A percentile compares a stretch with the other conserved stretches of the same genome.
Conservation (phyloP, 805 yeast genomes). For the Wickerhamomyces subpelliculosus region DNA sequence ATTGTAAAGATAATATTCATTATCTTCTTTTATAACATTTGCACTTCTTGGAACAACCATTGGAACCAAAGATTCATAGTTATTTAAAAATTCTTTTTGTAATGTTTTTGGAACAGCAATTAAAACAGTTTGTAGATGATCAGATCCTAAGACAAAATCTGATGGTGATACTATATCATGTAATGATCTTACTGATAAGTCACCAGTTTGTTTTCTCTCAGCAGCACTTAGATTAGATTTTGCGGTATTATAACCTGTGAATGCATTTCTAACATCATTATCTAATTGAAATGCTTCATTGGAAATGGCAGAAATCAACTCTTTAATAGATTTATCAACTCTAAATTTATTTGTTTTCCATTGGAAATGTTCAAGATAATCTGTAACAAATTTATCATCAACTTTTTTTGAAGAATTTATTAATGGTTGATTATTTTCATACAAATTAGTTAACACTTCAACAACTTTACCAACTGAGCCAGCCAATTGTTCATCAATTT, state of each 20-base stretch:
- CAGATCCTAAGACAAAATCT: constrained; percentile 81
- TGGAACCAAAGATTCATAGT: constrained; percentile 69
- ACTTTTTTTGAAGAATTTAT: constrained; percentile 44
- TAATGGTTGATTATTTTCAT: constrained; percentile 33
- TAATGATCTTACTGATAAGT: constrained; percentile 80
- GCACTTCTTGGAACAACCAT: constrained; percentile 95
- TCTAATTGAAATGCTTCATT: constrained; percentile 80
- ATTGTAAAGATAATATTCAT: constrained; percentile 65
- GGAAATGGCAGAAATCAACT: constrained; percentile 62
- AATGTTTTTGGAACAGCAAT: constrained; percentile 77
- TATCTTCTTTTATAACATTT: constrained; percentile 56
- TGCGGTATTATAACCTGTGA: constrained; percentile 70
- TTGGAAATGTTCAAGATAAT: constrained; percentile 64
- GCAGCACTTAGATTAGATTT: constrained; percentile 80
- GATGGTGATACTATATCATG: constrained; percentile 82
- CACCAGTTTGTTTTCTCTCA: constrained; percentile 91
- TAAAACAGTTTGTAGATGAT: constrained; percentile 77
- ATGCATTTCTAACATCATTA: constrained; percentile 73
- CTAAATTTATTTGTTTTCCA: constrained; percentile 90
- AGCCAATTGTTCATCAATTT: constrained; percentile 73
- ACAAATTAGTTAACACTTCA: constrained; percentile 57
- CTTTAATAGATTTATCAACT: constrained; percentile 74
- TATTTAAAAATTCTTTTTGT: constrained; percentile 50
- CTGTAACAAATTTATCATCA: constrained; percentile 48
- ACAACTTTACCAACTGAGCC: constrained; percentile 64